Conservation (phyloP, 495 filamentous ascomycete genomes). For the Achaetomiella virescens region DNA sequence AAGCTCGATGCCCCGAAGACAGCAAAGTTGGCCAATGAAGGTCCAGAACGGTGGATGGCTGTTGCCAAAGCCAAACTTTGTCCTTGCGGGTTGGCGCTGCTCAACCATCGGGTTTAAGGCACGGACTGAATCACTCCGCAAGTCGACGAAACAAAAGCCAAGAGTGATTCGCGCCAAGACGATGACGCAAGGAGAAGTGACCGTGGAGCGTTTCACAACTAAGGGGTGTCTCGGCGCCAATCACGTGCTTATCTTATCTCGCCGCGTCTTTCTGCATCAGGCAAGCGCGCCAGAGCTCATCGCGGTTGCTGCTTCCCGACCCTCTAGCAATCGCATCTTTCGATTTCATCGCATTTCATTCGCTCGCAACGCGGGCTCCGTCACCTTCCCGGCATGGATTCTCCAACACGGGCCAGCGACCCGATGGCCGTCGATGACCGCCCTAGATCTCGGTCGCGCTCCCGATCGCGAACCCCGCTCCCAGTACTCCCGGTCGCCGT, state of each 20-base stretch:
- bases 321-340: background rate
- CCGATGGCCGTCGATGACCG: slow-evolving; percentile 9
- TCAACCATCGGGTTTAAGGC: too few species aligned
- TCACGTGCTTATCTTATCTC: background rate
- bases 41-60: too few species aligned
- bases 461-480: slow-evolving; percentile 18
- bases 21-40: too few species aligned
- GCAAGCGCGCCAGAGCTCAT: slow-evolving; percentile 1
- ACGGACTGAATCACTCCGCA: background rate
- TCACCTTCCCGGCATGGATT: slow-evolving; percentile 13
- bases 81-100: too few species aligned
- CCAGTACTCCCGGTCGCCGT: slow-evolving; percentile 17
- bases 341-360: background rate
- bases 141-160: background rate
- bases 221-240: background rate
- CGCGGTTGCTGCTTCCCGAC: background rate
- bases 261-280: slow-evolving; percentile 4
- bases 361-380: background rate
- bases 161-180: background rate
- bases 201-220: background rate
- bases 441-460: slow-evolving; percentile 9
- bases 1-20: too few species aligned
- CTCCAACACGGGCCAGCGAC: slow-evolving; percentile 13
- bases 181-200: slow-evolving; percentile 5
- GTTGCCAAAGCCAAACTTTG: too few species aligned